These are phyloP conservation scores for Rhodotorula glutinis DNA, from an alignment of 1,284 basidiomycete species.

Conservation along the genomic window DNA sequence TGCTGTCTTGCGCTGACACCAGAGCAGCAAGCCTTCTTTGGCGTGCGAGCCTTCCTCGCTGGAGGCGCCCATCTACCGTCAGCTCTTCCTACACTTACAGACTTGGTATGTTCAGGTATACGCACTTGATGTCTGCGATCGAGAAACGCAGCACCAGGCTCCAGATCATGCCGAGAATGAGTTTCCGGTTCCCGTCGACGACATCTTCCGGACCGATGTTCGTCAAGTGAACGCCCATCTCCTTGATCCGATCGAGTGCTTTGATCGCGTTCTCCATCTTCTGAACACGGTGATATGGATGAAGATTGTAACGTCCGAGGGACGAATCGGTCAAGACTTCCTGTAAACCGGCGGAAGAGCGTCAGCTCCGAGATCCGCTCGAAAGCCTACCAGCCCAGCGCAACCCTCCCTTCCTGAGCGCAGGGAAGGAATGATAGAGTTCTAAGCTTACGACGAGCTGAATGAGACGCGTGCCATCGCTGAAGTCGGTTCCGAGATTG, in stretches of 20 bases:
- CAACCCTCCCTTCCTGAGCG: no score
- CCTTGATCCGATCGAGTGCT: constrained; percentile 91
- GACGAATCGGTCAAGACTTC: constrained; percentile 66
- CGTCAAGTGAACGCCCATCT: constrained; percentile 89
- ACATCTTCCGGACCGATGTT: constrained; percentile 99
- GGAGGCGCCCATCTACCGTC: constrained; percentile 16
- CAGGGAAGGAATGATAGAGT: no score
- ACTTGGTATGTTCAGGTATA: no score
- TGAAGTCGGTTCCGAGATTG: constrained; percentile 83
- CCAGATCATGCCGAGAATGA: constrained; percentile 99
- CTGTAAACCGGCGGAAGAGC: neutral
- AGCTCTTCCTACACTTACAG: no score
- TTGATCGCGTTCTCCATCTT: constrained; percentile 98
- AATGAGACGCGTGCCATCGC: constrained; percentile 90
- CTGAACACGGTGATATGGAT: constrained; percentile 86
- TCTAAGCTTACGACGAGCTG: constrained; percentile 67
- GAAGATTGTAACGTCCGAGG: constrained; percentile 85
- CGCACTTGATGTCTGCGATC: constrained; percentile 92
- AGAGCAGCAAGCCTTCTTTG: constrained; percentile 90
- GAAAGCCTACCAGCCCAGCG: constrained; percentile 4
- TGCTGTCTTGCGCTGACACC: constrained; percentile 95
- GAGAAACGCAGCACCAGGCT: constrained; percentile 94
- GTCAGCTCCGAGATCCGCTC: neutral
- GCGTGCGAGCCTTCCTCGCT: constrained; percentile 96
- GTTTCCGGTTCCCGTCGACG: constrained; percentile 94